Conservation (phyloP, 495 filamentous ascomycete species). For the Xylaria flabelliformis region DNA sequence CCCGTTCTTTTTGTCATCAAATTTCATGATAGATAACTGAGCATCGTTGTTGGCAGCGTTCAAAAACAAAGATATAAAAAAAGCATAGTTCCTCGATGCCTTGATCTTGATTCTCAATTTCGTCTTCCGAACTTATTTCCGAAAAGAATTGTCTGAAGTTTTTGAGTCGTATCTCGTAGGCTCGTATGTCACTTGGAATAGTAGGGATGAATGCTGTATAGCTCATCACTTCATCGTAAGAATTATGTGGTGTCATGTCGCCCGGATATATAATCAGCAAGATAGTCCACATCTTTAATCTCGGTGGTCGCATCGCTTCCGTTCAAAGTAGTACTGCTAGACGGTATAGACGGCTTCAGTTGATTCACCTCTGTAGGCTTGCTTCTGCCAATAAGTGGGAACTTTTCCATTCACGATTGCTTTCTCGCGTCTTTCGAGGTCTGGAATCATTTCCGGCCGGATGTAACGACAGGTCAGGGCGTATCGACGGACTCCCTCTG, state of each 20-base stretch:
- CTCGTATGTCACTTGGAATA: not conserved
- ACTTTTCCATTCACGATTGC: constrained; percentile 44
- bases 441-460: constrained; percentile 49
- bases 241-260: not conserved
- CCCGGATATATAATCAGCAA: not conserved
- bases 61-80: not conserved
- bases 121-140: not conserved
- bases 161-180: not conserved
- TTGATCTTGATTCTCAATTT: not conserved
- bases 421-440: constrained; percentile 35
- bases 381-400: constrained; percentile 34
- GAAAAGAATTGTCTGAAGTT: not conserved
- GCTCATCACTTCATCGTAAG: not conserved
- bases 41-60: not conserved
- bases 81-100: not conserved
- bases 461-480: constrained; percentile 68
- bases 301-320: not conserved
- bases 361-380: constrained; percentile 30
- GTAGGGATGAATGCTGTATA: not conserved
- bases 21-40: not conserved
- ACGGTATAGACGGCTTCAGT: not conserved
- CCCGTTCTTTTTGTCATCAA: not conserved
- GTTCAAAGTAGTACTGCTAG: not conserved
- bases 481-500: constrained; percentile 66
- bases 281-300: not conserved